Evolutionary conservation across 345 rosid genomes (phyloP), one percentile per base, ranked within the genome.

Genomic region (Eutrema japonicum): DNA sequence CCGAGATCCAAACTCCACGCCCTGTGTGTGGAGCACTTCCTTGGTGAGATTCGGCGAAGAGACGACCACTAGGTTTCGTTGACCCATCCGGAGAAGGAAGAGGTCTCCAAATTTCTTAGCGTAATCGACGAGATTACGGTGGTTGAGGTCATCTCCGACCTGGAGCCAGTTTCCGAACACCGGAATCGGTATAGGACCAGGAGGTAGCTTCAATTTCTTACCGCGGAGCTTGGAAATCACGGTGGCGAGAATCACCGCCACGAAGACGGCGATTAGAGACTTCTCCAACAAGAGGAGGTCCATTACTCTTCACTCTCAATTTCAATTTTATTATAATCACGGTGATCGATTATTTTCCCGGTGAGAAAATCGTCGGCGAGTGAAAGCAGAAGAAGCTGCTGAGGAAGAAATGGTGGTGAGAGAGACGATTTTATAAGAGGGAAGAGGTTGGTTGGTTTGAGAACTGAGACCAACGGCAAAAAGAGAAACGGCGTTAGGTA

Each of bases 91-190:
- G 50, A 88, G 89, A 42, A 88, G 86, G 66, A 90, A 49, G 26
- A 92, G 82, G 11, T 89, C 85, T 14, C 99, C 87, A 56, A 82
- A 89, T 68, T 82, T 90, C 71, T 79, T 87, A 49, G 99, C 94
- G 16, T 86, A 70, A 57, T 92, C 97, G 16, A 85, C 78, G 71
- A 96, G 86, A 53, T 90, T 96, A 6, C 91, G 94, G 84, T 95
- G 98, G 86, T 95, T 92, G 22, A 95, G 70, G 76, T 95, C 99
- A 55, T 95, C 98, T 26, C 99, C 99, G 41, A 95, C 99, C 48
- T 95, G 97, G n/a, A 95, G 88, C 99, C 99, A 96, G 82, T 96
- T 96, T 9, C 99, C 99, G 76, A 96, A 90, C 1, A 92, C 63
- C 0, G 99, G 99, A 10, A 96, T 82, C 2, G 99, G 90, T 4